Conservation (phyloP, 306 rosid genomes). For the Canavalia ensiformis region DNA sequence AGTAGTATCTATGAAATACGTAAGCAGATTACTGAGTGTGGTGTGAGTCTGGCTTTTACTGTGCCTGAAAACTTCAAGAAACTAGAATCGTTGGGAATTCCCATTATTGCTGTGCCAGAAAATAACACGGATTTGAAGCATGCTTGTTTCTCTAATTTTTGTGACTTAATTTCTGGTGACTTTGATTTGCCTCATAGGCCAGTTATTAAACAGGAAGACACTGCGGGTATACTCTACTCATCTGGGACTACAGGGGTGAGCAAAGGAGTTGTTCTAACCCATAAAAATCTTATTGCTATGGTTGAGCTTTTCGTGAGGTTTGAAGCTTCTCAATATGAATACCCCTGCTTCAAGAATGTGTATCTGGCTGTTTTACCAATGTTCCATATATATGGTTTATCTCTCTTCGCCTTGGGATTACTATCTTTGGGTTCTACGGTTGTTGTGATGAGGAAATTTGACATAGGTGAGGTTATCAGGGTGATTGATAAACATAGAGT, state of each 20-base stretch:
- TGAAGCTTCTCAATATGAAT: conserved; percentile 81
- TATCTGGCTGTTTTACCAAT: conserved; percentile 78
- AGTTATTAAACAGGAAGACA: conserved; percentile 74
- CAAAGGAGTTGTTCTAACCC: conserved; percentile 83
- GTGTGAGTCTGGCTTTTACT: conserved; percentile 64
- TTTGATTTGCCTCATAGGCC: conserved; percentile 58
- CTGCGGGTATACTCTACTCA: conserved; percentile 80
- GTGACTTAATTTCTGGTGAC: conserved; percentile 52
- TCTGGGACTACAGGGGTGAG: conserved; percentile 90
- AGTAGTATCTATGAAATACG: conserved; percentile 67
- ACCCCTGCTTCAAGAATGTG: conserved; percentile 61
- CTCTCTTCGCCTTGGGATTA: conserved; percentile 68
- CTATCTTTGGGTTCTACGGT: conserved; percentile 78
- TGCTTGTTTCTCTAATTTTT: conserved; percentile 52
- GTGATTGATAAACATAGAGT: conserved; percentile 70
- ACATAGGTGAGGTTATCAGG: conserved; percentile 56
- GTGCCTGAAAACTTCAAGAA: conserved; percentile 50
- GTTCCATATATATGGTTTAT: conserved; percentile 82
- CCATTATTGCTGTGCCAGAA: conserved; percentile 68
- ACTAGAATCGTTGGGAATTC: conserved; percentile 60
- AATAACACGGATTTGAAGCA: conserved; percentile 46
- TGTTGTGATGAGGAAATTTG: conserved; percentile 74
- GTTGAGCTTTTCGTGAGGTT: conserved; percentile 73
- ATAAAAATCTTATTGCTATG: conserved; percentile 68
- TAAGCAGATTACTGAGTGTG: conserved; percentile 61